Conservation (phyloP, 345 rosid species). For the Acer negundo region DNA sequence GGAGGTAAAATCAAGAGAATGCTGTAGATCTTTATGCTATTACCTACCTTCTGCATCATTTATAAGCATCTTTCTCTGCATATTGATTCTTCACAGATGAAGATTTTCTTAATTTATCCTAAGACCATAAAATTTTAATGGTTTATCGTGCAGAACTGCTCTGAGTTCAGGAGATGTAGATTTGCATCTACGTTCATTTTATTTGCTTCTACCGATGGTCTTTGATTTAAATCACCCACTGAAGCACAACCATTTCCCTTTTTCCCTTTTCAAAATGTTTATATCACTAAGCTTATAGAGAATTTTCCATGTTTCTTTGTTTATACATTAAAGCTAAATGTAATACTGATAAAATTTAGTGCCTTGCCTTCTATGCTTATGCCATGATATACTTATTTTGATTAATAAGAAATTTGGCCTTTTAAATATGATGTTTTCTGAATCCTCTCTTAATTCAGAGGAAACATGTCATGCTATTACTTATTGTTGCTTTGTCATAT, state of each 20-base stretch:
- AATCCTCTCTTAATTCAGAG: not conserved
- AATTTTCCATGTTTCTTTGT: not conserved
- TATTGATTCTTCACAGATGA: not conserved
- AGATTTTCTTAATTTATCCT: not conserved
- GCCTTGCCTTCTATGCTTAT: not conserved
- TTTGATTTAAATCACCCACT: not conserved
- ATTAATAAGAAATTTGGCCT: not conserved
- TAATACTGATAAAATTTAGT: not conserved
- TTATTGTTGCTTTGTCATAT: constrained; percentile 9
- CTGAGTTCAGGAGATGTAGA: not conserved
- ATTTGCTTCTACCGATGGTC: not conserved
- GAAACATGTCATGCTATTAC: not conserved
- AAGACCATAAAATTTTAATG: not conserved
- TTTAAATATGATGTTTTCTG: not conserved
- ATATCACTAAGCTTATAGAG: not conserved
- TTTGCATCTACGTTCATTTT: not conserved
- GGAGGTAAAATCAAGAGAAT: constrained; percentile 55
- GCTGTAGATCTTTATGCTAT: not conserved
- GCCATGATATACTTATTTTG: not conserved
- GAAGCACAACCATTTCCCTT: not conserved
- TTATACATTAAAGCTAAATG: not conserved
- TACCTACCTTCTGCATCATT: constrained; percentile 8
- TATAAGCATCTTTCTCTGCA: not conserved
- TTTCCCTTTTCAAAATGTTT: not conserved
- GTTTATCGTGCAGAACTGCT: not conserved